phyloP scores from a whole-genome alignment of 768 basidiomycete genomes.

The Calocybe gangraenosa region DNA sequence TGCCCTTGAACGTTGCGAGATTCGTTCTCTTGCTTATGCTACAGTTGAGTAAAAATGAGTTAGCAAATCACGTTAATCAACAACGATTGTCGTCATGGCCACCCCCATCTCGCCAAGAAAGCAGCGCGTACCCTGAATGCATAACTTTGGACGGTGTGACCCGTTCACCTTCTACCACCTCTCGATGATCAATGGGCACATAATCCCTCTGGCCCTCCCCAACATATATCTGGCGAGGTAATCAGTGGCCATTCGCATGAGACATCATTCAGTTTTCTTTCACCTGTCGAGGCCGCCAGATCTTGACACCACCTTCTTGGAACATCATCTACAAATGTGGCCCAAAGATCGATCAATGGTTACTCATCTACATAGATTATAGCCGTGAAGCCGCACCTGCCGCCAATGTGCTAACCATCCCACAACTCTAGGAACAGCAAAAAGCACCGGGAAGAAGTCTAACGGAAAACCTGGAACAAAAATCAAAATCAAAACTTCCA shows the following conservation, averaged over 20 bases:
- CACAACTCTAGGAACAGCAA: conserved; percentile 88
- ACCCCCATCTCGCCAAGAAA: conserved; percentile 19
- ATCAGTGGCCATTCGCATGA: background rate
- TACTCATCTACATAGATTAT: background rate
- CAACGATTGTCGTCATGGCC: conserved; percentile 31
- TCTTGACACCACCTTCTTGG: conserved; percentile 84
- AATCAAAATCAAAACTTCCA: conserved; percentile 3
- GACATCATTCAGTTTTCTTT: conserved; percentile 11
- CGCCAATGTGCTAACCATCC: conserved; percentile 95
- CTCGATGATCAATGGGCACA: conserved; percentile 59
- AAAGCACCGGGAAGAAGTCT: conserved; percentile 93
- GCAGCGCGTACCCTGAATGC: conserved; percentile 67
- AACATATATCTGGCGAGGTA: conserved; percentile 59
- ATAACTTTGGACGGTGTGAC: conserved; percentile 58
- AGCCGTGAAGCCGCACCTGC: conserved; percentile 41
- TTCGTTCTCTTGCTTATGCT: conserved; percentile 68
- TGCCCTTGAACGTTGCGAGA: conserved; percentile 58
- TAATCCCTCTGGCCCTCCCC: conserved; percentile 75
- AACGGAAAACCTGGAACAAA: conserved; percentile 71
- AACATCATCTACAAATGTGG: conserved; percentile 75
- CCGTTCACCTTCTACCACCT: conserved; percentile 46
- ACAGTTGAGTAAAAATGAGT: conserved; percentile 9
- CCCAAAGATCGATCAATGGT: conserved; percentile 5
- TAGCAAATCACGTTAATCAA: conserved; percentile 4
- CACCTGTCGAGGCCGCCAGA: conserved; percentile 87